Base-by-base conservation (phyloP, 108 stramenopile genomes). In the Fragilaria radians region DNA sequence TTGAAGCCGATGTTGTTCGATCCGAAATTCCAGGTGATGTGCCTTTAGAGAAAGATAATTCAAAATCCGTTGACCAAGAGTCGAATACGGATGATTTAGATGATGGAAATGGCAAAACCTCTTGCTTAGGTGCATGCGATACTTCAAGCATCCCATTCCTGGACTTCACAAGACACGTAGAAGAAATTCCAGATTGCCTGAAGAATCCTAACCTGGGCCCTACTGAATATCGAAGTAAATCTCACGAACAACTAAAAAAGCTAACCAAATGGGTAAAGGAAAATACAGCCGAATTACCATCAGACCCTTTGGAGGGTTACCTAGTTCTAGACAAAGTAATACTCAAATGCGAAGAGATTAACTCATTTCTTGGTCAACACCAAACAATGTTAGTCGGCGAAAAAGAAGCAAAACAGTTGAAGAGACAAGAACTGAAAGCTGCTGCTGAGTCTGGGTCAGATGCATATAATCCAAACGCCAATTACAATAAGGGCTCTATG, bases 291-390 rank as follows among this genome's bases (percentile, higher is more conserved):
- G 46, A 23, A 61, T 30, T 61, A 21, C 7, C 52, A 29, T 22
- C 21, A 18, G 30, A 14, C 42, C 30, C 67, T 4, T 27, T 65
- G 64, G 65, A 79, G 59, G 78, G 78, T 27, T 60, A 72, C 26
- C 22, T 79, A 3, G 28, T 69, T 29, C 34, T 73, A 9, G 69
- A 71, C 34, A 62, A 56, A 36, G 70, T 73, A 11, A 48, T 74
- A 2, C 22, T 79, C 1, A 65, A 69, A 33, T 74, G 73, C 32
- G 68, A 79, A 59, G 72, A 73, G 61, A 73, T 79, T 63, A 64
- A 63, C 45, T 67, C 59, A 21, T 30, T 78, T 23, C 53, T 70
- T 47, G 77, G 70, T 21, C 69, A 79, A 26, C 72, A 79, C 48
- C 78, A 79, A 61, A 79, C 70, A 1, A 47, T 55, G 0, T 26